phyloP scores from a whole-genome alignment of 108 stramenopile genomes.

The Fragilaria radians region DNA sequence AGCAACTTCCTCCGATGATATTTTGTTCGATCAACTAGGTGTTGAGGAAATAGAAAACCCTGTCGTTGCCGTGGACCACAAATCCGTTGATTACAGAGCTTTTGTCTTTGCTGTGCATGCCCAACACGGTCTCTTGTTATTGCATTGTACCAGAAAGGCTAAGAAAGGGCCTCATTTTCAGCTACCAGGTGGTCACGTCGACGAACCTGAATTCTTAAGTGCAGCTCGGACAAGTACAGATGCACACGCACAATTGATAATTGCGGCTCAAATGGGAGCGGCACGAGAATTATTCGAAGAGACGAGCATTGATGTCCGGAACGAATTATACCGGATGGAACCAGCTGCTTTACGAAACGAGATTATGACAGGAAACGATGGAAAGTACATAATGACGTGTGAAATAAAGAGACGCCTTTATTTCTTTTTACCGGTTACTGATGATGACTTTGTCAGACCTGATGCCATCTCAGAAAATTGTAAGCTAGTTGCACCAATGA shows the following conservation, averaged over 20 bases:
- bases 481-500: background rate
- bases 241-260: slow-evolving; percentile 23
- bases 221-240: slow-evolving; percentile 6
- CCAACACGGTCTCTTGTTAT: slow-evolving; percentile 49
- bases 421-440: slow-evolving; percentile 35
- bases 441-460: slow-evolving; percentile 42
- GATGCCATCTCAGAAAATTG: slow-evolving; percentile 1
- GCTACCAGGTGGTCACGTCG: slow-evolving; percentile 76
- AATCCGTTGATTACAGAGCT: slow-evolving; percentile 49
- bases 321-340: slow-evolving; percentile 34
- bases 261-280: slow-evolving; percentile 54
- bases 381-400: slow-evolving; percentile 14
- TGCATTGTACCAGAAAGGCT: slow-evolving; percentile 71
- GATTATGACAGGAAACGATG: background rate
- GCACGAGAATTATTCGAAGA: slow-evolving; percentile 79
- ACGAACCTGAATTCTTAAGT: slow-evolving; percentile 42
- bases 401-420: slow-evolving; percentile 47
- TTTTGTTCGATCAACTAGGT: too few species aligned
- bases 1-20: background rate
- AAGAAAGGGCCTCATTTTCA: slow-evolving; percentile 74
- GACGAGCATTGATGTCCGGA: slow-evolving; percentile 66
- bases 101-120: slow-evolving; percentile 62
- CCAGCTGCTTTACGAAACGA: slow-evolving; percentile 25
- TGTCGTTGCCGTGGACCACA: slow-evolving; percentile 10
- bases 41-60: background rate